Percentiles rank a stretch among this genome's conserved stretches.
These are phyloP conservation scores for Saururus chinensis DNA, from an alignment of 164 flowering plant species.

Conservation along the genomic window DNA sequence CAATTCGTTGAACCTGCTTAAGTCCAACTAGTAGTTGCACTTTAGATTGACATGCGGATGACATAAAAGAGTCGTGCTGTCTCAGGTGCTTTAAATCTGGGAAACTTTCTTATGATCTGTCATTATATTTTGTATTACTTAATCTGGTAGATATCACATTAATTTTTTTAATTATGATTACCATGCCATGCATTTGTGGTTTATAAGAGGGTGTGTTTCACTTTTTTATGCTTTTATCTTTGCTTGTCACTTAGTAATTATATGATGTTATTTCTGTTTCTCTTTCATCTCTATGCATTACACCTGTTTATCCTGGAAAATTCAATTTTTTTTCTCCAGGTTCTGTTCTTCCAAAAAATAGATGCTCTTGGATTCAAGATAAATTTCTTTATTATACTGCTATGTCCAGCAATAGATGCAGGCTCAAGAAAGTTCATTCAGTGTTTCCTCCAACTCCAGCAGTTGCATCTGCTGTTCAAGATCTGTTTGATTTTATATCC, in stretches of 20 bases:
- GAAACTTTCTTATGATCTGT: no score
- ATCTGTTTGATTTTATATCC: conserved; percentile 74
- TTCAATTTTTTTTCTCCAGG: conserved; percentile 5
- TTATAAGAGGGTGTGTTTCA: background rate
- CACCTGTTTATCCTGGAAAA: background rate
- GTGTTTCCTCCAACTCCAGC: conserved; percentile 41
- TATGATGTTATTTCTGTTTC: background rate
- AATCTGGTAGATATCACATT: no score
- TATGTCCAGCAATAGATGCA: conserved; percentile 11
- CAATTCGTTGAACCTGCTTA: no score
- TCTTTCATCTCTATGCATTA: no score
- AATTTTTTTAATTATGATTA: no score
- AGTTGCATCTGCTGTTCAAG: conserved; percentile 57
- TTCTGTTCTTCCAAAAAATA: conserved; percentile 16
- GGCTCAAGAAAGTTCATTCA: conserved; percentile 26
- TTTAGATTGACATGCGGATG: no score
- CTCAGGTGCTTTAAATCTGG: no score
- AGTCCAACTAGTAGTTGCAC: no score
- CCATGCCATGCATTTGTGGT: background rate
- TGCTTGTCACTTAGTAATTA: background rate
- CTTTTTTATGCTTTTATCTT: no score
- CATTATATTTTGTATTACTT: no score
- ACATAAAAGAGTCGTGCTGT: no score
- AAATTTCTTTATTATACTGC: conserved; percentile 12
- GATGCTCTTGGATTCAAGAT: conserved; percentile 46